A percentile compares a stretch with the other conserved stretches of the same genome.
phyloP scores from a whole-genome alignment of 2,329 filamentous ascomycete genomes.

The Fusarium sp. region DNA sequence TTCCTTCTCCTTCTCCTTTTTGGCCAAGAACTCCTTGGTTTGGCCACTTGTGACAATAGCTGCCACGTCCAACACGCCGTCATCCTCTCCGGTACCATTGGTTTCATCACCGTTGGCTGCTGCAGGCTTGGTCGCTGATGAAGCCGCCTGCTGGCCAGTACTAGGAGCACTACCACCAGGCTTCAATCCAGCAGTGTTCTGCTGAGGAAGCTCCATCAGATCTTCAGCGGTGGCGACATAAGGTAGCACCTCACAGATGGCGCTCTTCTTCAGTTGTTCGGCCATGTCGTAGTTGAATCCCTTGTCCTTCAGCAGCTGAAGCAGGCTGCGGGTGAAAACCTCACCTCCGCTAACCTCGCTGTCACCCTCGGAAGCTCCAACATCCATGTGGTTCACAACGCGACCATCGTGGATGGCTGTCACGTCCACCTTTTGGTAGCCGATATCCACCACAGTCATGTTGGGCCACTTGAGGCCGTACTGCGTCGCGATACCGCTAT shows the following conservation, averaged over 20 bases:
- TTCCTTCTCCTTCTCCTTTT: conserved; percentile 82
- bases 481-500: conserved; percentile 87
- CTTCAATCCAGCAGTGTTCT: conserved; percentile 49
- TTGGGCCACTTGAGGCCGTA: conserved; percentile 82
- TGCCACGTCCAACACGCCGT: conserved; percentile 86
- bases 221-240: conserved; percentile 59
- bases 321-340: conserved; percentile 81
- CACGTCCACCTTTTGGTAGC: conserved; percentile 91
- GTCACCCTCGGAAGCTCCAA: conserved; percentile 65
- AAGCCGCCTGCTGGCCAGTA: conserved; percentile 46
- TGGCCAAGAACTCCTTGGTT: conserved; percentile 83
- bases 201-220: conserved; percentile 62
- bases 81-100: conserved; percentile 63
- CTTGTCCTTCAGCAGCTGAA: conserved; percentile 72
- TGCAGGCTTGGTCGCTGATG: conserved; percentile 49
- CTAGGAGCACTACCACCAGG: conserved; percentile 13
- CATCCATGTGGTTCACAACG: conserved; percentile 75
- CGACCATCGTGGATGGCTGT: conserved; percentile 88
- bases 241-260: conserved; percentile 74
- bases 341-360: conserved; percentile 80
- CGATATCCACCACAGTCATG: conserved; percentile 91
- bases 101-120: conserved; percentile 54
- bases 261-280: conserved; percentile 76
- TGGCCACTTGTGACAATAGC: conserved; percentile 85
- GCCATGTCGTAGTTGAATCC: conserved; percentile 74